phyloP scores from a whole-genome alignment of 2,329 filamentous ascomycete species.

The Aspergillus texensis region DNA sequence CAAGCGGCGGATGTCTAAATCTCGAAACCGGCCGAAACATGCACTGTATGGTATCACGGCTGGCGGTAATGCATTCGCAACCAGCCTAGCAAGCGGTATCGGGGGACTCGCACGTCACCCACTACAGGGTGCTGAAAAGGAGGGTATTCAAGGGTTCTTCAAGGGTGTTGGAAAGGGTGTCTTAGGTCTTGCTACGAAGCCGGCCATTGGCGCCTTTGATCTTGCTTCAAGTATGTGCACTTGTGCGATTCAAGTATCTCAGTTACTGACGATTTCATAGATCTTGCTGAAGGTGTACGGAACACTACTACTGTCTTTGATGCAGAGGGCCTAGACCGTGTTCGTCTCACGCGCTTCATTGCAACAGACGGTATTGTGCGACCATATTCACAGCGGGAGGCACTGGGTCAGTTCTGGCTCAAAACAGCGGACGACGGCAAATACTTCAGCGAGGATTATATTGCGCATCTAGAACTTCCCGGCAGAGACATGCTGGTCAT shows the following conservation, averaged over 20 bases:
- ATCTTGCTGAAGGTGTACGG: slow-evolving; percentile 94
- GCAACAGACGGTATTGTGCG: slow-evolving; percentile 90
- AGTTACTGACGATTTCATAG: slow-evolving; percentile 28
- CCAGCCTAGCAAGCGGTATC: slow-evolving; percentile 88
- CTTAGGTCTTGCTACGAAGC: slow-evolving; percentile 92
- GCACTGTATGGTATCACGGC: slow-evolving; percentile 94
- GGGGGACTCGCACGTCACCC: slow-evolving; percentile 92
- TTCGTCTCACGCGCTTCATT: slow-evolving; percentile 90
- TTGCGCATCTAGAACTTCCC: slow-evolving; percentile 90
- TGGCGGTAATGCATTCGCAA: slow-evolving; percentile 92
- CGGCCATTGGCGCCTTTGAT: slow-evolving; percentile 94
- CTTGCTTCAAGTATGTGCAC: slow-evolving; percentile 73
- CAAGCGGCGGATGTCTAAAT: slow-evolving; percentile 86
- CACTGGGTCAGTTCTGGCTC: slow-evolving; percentile 96
- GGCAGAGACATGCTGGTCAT: slow-evolving; percentile 87
- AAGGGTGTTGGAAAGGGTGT: slow-evolving; percentile 97
- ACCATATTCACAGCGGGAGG: slow-evolving; percentile 91
- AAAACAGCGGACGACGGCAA: slow-evolving; percentile 97
- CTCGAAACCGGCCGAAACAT: slow-evolving; percentile 93
- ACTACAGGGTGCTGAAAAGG: slow-evolving; percentile 91
- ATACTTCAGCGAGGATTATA: slow-evolving; percentile 97
- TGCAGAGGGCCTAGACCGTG: slow-evolving; percentile 87
- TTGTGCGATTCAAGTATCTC: neutral
- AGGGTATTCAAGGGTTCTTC: slow-evolving; percentile 91
- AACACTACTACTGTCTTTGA: slow-evolving; percentile 99